Base-by-base conservation (phyloP, 1,139 yeast species). In the Yamadazyma pseudoaaseri region DNA sequence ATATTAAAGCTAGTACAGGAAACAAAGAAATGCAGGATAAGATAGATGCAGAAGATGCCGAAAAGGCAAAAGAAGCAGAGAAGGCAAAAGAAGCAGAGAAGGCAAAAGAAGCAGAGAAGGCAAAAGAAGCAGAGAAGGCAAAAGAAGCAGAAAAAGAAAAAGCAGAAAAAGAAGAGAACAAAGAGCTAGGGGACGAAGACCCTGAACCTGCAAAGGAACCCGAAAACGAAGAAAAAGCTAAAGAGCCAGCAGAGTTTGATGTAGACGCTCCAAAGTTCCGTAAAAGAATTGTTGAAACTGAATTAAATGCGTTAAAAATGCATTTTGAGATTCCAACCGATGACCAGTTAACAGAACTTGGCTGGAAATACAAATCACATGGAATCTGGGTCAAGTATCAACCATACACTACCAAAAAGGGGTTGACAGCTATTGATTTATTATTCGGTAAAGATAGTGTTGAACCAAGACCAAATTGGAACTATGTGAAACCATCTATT, bases 381-480 rank as follows among this genome's bases (percentile, higher is more conserved):
- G 70, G 70, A 1, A 49, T 62, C 7, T 62, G 67, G 67, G 53
- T 52, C 8, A 60, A 56, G 33, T 60, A 58, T 36, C 64, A 53
- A 17, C 21, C 35, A 2, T 32, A 44, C 40, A 27, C 35, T 1
- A 71, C 67, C 5, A 89, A 33, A 22, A 39, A 29, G 23, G 48
- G 47, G 4, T 16, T 47, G 16, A 40, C 73, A 44, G 59, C 68
- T 47, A 39, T 86, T 11, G 86, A 83, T 44, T 63, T 86, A 2
- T 60, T 87, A 24, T 87, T 78, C 61, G 95, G 95, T 1, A 58
- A 57, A 2, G 87, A 81, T 45, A 82, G 86, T 0, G 77, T 72
- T 3, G 95, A 87, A 34, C 95, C 96, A 2, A 65, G 96, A 37
- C 76, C 78, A 0, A 74, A 76, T 31, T 89, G 96, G 96, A 47